Conservation (phyloP, 1,284 basidiomycete genomes). For the Trametes pubescens region DNA sequence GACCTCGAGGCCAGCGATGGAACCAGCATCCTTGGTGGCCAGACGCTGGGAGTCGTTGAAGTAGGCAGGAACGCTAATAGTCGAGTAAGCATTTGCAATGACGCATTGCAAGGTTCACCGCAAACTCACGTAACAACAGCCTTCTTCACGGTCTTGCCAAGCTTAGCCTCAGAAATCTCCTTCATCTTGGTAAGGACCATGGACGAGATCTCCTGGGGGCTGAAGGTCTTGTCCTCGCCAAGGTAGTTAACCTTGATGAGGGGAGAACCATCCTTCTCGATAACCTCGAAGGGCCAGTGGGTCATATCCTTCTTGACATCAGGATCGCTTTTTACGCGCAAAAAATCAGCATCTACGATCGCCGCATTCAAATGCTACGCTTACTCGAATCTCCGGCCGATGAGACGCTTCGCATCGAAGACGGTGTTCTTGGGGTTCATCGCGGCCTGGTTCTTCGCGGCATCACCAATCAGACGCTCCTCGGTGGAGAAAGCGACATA, state of each 20-base stretch:
- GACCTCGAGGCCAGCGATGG: conserved; percentile 93
- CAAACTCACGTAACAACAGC: conserved; percentile 86
- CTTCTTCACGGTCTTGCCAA: conserved; percentile 95
- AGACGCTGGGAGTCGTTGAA: conserved; percentile 98
- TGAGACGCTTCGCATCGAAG: conserved; percentile 97
- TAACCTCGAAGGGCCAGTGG: conserved; percentile 96
- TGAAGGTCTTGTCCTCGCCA: conserved; percentile 94
- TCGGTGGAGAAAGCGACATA: conserved; percentile 98
- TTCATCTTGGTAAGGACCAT: conserved; percentile 99
- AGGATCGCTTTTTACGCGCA: conserved; percentile 64
- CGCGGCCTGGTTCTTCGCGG: conserved; percentile 97
- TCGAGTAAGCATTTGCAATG: conserved; percentile 6
- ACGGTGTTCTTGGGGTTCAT: conserved; percentile 98
- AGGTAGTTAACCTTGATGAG: conserved; percentile 96
- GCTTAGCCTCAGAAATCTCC: conserved; percentile 98
- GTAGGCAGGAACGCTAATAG: conserved; percentile 86
- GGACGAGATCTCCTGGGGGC: conserved; percentile 96
- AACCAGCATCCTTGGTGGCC: conserved; percentile 95
- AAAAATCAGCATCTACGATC: conserved; percentile 30
- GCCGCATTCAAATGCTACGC: conserved; percentile 36
- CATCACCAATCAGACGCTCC: conserved; percentile 99
- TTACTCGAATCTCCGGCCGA: conserved; percentile 94
- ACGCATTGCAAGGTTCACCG: conserved; percentile 3
- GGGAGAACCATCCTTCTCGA: conserved; percentile 94
- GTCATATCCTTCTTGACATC: conserved; percentile 90